Evolutionary conservation across 345 rosid genomes (phyloP), one percentile per base, ranked within the genome.

Genomic region (Acer campestre): DNA sequence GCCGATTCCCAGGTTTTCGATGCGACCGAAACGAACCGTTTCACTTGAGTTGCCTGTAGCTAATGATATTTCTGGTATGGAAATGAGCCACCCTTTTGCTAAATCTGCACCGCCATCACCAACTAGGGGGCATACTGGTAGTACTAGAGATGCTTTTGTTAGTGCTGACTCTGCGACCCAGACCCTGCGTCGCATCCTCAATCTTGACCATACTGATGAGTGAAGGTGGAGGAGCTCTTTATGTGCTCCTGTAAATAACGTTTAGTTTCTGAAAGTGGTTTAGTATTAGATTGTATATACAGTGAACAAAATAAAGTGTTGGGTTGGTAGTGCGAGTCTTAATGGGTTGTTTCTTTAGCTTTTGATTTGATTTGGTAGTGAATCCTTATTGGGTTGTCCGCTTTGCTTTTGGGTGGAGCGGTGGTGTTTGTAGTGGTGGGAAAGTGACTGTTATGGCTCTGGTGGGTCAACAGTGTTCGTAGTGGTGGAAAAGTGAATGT

Each of bases 41-140:
- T 92, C 99, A 0, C 86, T 91, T 68, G 90, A 85, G 75, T 81
- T 92, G 70, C 95, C 94, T 0, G 29, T 74, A 35, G 71, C 83
- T 53, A 59, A 42, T 78, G 29, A 53, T 63, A 83, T 75, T 20
- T 40, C 84, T 75, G 74, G 22, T 61, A 59, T 91, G 64, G 81
- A 84, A 53, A 63, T 86, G 73, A 89, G 51, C 44, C 87, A 67
- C 40, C 88, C 85, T 27, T 81, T 77, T 77, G 90, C 91, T 35
- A 94, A 88, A 83, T 96, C 98, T 77, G 98, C 97, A 13, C 98
- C 98, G 13, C 81, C 93, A 68, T 94, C 99, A 73, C 99, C 98
- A 58, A 80, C 94, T 2, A 86, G 91, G 88, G 87, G 84, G 16
- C 79, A 68, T 82, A 75, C n/a, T 53, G 80, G 84, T 14, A 82